Conservation (phyloP, 768 basidiomycete species). For the Mrakia blollopis region DNA sequence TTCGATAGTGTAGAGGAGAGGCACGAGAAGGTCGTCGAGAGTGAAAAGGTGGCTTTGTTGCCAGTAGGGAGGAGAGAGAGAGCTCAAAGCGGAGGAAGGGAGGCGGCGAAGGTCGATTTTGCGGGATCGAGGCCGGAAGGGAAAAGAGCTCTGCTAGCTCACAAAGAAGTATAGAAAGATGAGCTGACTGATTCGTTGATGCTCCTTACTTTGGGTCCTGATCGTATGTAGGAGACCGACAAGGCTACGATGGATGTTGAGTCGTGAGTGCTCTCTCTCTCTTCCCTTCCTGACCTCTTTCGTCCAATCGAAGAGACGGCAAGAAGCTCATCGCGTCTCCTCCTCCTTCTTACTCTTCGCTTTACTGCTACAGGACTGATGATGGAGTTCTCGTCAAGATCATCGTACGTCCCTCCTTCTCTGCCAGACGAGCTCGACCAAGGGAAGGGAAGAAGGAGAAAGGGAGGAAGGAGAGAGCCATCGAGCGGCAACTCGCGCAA, state of each 20-base stretch:
- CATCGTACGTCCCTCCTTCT: conserved; percentile 57
- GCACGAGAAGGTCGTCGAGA: background rate
- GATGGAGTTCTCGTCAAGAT: conserved; percentile 97
- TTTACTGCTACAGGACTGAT: conserved; percentile 55
- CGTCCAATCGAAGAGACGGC: background rate
- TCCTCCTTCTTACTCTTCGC: background rate
- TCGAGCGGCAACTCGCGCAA: background rate
- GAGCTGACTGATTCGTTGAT: background rate
- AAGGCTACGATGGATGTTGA: conserved; percentile 99
- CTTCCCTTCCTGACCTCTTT: background rate
- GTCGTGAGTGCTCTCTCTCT: conserved; percentile 47
- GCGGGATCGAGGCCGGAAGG: background rate
- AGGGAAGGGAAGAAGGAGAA: background rate
- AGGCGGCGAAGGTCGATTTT: background rate
- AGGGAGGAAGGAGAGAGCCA: background rate
- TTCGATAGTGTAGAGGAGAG: no score
- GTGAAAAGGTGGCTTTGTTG: background rate
- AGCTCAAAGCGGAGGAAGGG: background rate
- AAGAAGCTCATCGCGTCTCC: background rate
- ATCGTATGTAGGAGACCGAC: conserved; percentile 81
- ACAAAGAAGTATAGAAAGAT: background rate
- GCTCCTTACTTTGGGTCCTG: background rate
- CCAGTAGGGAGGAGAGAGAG: background rate
- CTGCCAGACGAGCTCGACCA: background rate
- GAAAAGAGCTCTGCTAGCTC: background rate